Base-by-base conservation (phyloP, 1,284 basidiomycete genomes). In the Paramarasmius palmivorus region DNA sequence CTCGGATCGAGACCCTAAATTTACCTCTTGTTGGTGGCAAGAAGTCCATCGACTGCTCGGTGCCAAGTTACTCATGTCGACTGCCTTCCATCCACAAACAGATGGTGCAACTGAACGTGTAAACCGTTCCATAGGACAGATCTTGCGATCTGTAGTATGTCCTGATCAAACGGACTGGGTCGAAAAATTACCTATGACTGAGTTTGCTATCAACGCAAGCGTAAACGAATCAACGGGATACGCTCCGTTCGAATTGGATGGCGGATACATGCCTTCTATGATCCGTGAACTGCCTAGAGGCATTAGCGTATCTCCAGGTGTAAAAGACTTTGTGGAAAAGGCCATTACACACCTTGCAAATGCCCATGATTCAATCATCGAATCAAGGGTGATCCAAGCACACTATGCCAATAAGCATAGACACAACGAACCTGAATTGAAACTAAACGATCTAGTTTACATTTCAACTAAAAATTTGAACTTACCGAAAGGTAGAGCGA, bases 11-110 rank as follows among this genome's bases (percentile, higher is more conserved):
- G 52, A 54, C 22, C 39, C 48, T 5, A 54, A 54, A 36, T 54
- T 54, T 32, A 54, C 48, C 1, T 23, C 65, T 0, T 52, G 40
- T 12, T 66, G 62, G 42, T 66, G 63, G 64, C 19, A 50, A n/a
- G 63, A 67, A 50, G 9, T 54, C 0, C 53, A 54, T 23, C 25
- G 48, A 1, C 40, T 50, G 2, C 20, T 50, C 3, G 53, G 53
- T 3, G 19, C 48, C 0, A 49, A 49, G n/a, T 25, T 54, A 0
- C 23, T 50, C 9, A 54, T 54, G 59, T 71, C 69, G 0, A 67
- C 66, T 0, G 54, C 64, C 2, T 71, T 64, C 39, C 69, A 73
- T 29, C 68, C 66, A 0, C 62, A 72, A 42, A 69, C 59, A n/a
- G 64, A 68, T 46, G 57, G 65, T 4, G 47, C 42, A 19, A 22